Evolutionary conservation across 371 early-diverging fungal species (phyloP), one percentile per base, ranked within the genome.

Genomic region (Amoeboaphelidium protococcarum): DNA sequence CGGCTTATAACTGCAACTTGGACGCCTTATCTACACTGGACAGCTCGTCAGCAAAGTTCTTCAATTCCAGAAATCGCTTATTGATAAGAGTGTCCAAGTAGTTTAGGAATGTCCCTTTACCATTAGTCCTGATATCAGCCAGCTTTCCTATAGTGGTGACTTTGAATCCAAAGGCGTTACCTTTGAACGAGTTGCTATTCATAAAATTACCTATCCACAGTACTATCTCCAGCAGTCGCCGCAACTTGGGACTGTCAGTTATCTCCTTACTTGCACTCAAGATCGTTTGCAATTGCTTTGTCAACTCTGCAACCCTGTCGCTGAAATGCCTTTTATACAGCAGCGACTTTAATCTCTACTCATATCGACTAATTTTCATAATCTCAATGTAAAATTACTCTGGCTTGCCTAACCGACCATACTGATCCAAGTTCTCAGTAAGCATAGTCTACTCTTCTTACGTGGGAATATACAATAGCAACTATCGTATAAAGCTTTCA

Each of bases 161-260:
- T 16, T 56, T 51, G 52, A 72, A 64, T 26, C 73, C 73, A 53
- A 60, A 72, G 0, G 73, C 73, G 37, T 67, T 68, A 16, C 73
- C 73, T 49, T 67, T 65, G n/a, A 61, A 45, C 42, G 62, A 62
- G 1, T 63, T 58, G 0, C 59, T 65, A 50, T 73, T 73, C 73
- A 73, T 71, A 47, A 59, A 73, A 47, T 73, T 73, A 42, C 73
- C 73, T 13, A 73, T 50, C 2, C 64, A 46, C 23, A 72, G 52
- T n/a, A 72, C 64, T 4, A 61, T 53, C 22, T 64, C 57, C 27
- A 71, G 51, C 1, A 69, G 13, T 23, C 66, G 55, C n/a, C 53
- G 57, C 26, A 72, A 52, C 20, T 55, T 52, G 2, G 41, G 26
- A 6, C 67, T 68, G 37, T 62, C 41, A 2, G 58, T 54, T n/a